Conservation (phyloP, 2,329 filamentous ascomycete species). For the Neophaeococcomyces mojaviensis region DNA sequence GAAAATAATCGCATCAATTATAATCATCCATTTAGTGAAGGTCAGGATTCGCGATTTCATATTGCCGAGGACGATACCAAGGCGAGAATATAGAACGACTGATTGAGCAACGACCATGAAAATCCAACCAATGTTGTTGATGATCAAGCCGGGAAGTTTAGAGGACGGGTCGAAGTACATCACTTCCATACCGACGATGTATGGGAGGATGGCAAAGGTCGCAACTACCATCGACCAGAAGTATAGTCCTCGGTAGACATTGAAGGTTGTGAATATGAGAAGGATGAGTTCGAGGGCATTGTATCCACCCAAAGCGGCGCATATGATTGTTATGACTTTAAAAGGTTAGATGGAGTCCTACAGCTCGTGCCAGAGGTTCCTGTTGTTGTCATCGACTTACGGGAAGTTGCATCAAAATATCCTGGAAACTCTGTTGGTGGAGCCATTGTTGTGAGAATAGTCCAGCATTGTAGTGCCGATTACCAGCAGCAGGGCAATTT, state of each 20-base stretch:
- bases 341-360: not conserved
- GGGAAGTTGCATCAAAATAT: conserved; percentile 8
- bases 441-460: not conserved
- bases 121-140: conserved; percentile 50
- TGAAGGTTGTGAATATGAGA: conserved; percentile 42
- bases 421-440: conserved; percentile 3
- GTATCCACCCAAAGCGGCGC: conserved; percentile 24
- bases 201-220: conserved; percentile 39
- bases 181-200: conserved; percentile 21
- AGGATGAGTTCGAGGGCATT: conserved; percentile 38
- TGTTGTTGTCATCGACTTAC: conserved; percentile 3
- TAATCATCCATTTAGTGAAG: conserved; percentile 50
- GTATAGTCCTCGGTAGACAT: conserved; percentile 40
- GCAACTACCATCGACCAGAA: conserved; percentile 43
- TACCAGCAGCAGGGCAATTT: not conserved
- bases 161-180: conserved; percentile 9
- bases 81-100: conserved; percentile 55
- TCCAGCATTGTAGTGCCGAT: not conserved
- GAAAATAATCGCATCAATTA: conserved; percentile 45
- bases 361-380: not conserved
- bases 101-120: conserved; percentile 56
- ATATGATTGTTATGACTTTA: conserved; percentile 7
- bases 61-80: conserved; percentile 52
- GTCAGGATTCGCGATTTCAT: conserved; percentile 42
- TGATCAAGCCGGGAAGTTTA: conserved; percentile 24